Conservation (phyloP, 75 land plant species). For the Sequoia sempervirens region DNA sequence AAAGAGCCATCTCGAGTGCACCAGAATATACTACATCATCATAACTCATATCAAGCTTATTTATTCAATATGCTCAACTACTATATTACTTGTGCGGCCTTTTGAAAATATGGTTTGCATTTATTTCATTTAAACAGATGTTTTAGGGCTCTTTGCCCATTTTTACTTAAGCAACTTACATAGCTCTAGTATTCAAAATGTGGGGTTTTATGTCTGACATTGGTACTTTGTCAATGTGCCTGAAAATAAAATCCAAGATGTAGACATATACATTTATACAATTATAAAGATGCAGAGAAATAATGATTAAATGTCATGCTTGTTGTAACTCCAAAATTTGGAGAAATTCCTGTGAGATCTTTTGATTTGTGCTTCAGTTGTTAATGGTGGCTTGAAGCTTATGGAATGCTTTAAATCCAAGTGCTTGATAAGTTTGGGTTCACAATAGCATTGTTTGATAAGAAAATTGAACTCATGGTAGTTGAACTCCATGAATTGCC, state of each 20-base stretch:
- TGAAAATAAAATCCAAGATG: neutral
- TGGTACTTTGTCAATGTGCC: too few relatives aligned
- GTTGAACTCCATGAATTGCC: too few relatives aligned
- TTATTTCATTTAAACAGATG: neutral
- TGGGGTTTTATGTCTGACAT: neutral
- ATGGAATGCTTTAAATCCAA: too few relatives aligned
- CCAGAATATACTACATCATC: neutral
- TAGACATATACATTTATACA: neutral
- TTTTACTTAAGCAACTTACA: neutral
- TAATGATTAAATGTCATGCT: neutral
- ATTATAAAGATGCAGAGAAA: neutral
- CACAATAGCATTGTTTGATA: too few relatives aligned
- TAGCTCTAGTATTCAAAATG: neutral
- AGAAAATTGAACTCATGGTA: too few relatives aligned
- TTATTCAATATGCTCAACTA: neutral
- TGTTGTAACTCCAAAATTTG: too few relatives aligned
- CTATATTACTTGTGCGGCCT: neutral
- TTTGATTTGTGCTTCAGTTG: too few relatives aligned
- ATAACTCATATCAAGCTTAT: neutral
- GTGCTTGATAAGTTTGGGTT: too few relatives aligned
- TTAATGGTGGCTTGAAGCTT: too few relatives aligned
- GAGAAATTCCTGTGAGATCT: neutral
- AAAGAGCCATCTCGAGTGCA: neutral
- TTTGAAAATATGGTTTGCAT: neutral
- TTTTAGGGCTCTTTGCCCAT: neutral